Base-by-base conservation (phyloP, 1,139 yeast species). In the Pichia inconspicua region DNA sequence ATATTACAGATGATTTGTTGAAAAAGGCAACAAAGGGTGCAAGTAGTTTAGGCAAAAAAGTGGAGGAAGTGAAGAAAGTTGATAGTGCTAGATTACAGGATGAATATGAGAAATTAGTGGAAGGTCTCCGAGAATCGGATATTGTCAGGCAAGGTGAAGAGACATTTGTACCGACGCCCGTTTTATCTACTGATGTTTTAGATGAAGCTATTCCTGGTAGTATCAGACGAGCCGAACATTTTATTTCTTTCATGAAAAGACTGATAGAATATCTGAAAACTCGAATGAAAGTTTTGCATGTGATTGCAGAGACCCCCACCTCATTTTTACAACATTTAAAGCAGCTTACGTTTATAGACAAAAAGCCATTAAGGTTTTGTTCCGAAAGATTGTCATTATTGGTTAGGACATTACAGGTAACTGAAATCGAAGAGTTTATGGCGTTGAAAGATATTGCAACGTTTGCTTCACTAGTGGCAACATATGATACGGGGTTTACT, bases 141-240 rank as follows among this genome's bases (percentile, higher is more conserved):
- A 71, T 78, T 2, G 84, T 80, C 4, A 54, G 57, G 36, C 66
- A 84, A 53, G 51, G 48, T 11, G 84, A 80, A 46, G 95, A 88
- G 59, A 69, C 81, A 30, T 86, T 89, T 63, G 82, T 90, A 80
- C 80, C 92, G 39, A 88, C 87, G 49, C 98, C 98, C 0, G 86
- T 83, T 0, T 69, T 92, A 45, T 89, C 97, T 0, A 80, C 80
- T 45, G 98, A 92, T 66, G 68, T 92, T 40, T 68, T 92, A 43
- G 84, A 82, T 43, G 98, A 92, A 62, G 97, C 98, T 0, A 82
- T 92, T 10, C 99, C 99, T 0, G 99, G 99, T 10, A 90, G 94
- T 60, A 92, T 92, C 45, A 73, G 98, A 55, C 80, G 95, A 58
- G 99, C 97, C 0, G 98, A 94, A 61, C 98, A 92, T 69, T 92